Base-by-base conservation (phyloP, 345 rosid species). In the Rhodamnia argentea region DNA sequence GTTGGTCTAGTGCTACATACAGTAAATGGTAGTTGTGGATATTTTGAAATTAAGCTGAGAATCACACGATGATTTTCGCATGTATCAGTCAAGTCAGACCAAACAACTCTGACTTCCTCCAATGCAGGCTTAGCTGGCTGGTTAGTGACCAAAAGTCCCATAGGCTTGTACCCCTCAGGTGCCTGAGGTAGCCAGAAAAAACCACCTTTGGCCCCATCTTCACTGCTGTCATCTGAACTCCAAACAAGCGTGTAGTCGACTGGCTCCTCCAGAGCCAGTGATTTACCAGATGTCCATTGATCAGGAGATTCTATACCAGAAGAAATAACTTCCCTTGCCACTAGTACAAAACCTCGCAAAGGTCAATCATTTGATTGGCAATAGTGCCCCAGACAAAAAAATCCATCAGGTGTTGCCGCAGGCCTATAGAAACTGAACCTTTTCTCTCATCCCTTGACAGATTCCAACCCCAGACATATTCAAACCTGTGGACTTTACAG, bases 161-260 rank as follows among this genome's bases (percentile, higher is more conserved):
- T 40, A 24, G 96, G 62, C 87, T 90, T 93, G 75, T 94, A 95
- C 55, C 95, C 98, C 84, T 93, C 89, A 20, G 98, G 98, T 42
- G 98, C 91, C 90, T 89, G 88, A 5, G 98, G 99, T 57, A 92
- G 83, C 99, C 98, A 95, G 91, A 97, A 92, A 92, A 91, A 95
- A 87, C 95, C 96, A 81, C 88, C 59, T 15, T 88, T 91, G 44
- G 42, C 86, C 53, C 52, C 86, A 70, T 88, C 90, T 70, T 90
- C 90, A 4, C 87, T 86, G 32, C 91, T 91, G 32, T 91, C 94
- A 84, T 91, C 89, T 42, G 93, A 90, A 90, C 96, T 91, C 99
- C 99, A 97, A 85, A 96, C 87, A 86, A 90, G 91, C 10, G 85
- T 86, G 87, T 87, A 93, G 88, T 92, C 98, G 52, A 92, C 74